These are phyloP conservation scores for Cylindrotheca fusiformis DNA, from an alignment of 108 stramenopile genomes.

Conservation along the genomic window DNA sequence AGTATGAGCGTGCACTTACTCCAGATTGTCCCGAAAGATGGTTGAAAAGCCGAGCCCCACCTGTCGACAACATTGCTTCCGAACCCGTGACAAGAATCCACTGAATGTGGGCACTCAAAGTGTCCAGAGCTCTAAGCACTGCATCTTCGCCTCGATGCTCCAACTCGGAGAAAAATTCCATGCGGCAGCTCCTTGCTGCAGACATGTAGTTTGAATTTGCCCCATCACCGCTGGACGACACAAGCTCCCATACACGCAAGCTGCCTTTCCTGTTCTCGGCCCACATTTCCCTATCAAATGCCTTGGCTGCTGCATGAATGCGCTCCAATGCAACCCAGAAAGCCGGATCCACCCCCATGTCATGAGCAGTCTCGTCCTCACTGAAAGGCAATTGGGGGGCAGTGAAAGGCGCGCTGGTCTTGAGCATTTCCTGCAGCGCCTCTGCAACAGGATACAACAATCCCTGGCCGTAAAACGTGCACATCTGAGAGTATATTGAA, in stretches of 20 bases:
- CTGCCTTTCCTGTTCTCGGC: conserved; percentile 75
- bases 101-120: conserved; percentile 78
- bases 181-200: conserved; percentile 56
- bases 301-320: conserved; percentile 79
- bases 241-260: conserved; percentile 80
- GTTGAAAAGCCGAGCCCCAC: conserved; percentile 61
- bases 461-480: conserved; percentile 73
- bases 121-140: conserved; percentile 70
- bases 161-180: conserved; percentile 72
- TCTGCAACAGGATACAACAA: conserved; percentile 80
- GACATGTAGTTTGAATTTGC: conserved; percentile 40
- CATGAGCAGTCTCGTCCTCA: conserved; percentile 73
- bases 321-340: conserved; percentile 83
- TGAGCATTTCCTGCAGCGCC: conserved; percentile 61
- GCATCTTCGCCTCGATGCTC: conserved; percentile 80
- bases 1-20: conserved; percentile 34
- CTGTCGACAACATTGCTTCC: conserved; percentile 62
- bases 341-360: conserved; percentile 75
- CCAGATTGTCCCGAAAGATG: conserved; percentile 49
- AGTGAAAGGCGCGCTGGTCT: conserved; percentile 51
- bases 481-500: conserved; percentile 83
- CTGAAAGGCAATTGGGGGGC: conserved; percentile 80
- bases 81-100: conserved; percentile 82
- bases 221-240: conserved; percentile 48
- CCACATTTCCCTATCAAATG: conserved; percentile 85